Evolutionary conservation across 2,329 filamentous ascomycete species (phyloP), one percentile per base, ranked within the genome.

Genomic region (Rachicladosporium sp.): DNA sequence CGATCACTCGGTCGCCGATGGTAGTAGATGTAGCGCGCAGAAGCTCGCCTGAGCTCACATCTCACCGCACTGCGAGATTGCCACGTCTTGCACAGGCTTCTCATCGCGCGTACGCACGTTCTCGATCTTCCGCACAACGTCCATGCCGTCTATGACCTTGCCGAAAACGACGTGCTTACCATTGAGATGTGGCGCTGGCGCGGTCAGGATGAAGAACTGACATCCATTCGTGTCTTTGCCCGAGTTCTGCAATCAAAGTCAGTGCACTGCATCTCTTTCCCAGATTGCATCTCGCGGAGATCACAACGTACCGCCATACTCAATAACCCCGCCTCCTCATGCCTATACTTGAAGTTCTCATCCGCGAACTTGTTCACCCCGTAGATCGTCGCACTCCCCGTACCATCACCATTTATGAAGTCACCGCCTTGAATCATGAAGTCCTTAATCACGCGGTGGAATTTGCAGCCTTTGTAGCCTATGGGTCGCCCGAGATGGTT

Each of bases 391-490:
- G 80, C 81, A 35, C 80, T 87, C 6, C 91, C 91, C 1, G 85
- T 93, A 37, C 91, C 91, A 61, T 96, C 84, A 38, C 87, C 85
- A 54, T 94, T 87, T 33, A 94, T 68, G 61, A 96, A 96, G 62
- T 98, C 91, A 39, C 91, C 91, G 34, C 89, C 89, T 62, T 98
- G 91, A 55, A 91, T 83, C 89, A 96, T 96, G 67, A 96, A 95
- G 54, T 84, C 82, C 64, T 83, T 84, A 60, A 95, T 94, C 52
- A 96, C 85, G 43, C 91, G 80, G 64, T 96, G 91, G 55, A 96
- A 95, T 61, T 86, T 93, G 67, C 76, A 82, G 39, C 84, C 83
- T 66, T 95, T 96, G 72, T 95, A 98, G 46, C 91, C 91, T 58
- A 93, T 83, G 1, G 88, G 82, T 46, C 78, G 72, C 29, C 86